A percentile compares a stretch with the other conserved stretches of the same genome.
Conservation (phyloP, 345 rosid genomes). For the Noccaea caerulescens region DNA sequence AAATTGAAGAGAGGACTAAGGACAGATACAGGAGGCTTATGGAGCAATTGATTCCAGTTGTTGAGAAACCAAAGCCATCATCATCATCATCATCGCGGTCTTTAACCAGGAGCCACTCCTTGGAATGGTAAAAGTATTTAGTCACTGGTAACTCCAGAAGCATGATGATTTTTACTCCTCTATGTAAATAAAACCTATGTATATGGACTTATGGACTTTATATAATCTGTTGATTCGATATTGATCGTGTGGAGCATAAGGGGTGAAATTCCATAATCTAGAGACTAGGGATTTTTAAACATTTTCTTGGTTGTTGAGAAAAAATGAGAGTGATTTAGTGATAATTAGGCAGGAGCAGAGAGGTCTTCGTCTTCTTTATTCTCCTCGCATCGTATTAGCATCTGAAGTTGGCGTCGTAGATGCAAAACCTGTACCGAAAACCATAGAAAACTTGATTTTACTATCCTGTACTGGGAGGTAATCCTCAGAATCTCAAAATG, state of each 20-base stretch:
- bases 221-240: constrained; percentile 4
- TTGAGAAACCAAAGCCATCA: constrained; percentile 59
- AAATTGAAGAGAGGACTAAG: constrained; percentile 75
- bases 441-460: not conserved
- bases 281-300: not conserved
- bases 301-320: constrained; percentile 15
- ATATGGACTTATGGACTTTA: not conserved
- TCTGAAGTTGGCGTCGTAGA: constrained; percentile 62
- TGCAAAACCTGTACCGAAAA: constrained; percentile 64
- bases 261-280: constrained; percentile 1
- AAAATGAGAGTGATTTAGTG: constrained; percentile 3
- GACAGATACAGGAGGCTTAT: constrained; percentile 76
- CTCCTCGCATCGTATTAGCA: constrained; percentile 75
- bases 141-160: not conserved
- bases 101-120: constrained; percentile 65
- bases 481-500: not conserved
- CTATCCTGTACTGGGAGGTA: not conserved
- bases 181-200: constrained; percentile 21
- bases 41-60: constrained; percentile 75
- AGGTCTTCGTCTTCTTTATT: constrained; percentile 74
- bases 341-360: constrained; percentile 50
- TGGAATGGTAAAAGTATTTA: constrained; percentile 58
- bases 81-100: constrained; percentile 41
- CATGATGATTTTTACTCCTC: not conserved
- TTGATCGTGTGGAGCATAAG: not conserved